These are phyloP conservation scores for Kodamaea alishanica DNA, from an alignment of 1,139 yeast species.

Conservation along the genomic window DNA sequence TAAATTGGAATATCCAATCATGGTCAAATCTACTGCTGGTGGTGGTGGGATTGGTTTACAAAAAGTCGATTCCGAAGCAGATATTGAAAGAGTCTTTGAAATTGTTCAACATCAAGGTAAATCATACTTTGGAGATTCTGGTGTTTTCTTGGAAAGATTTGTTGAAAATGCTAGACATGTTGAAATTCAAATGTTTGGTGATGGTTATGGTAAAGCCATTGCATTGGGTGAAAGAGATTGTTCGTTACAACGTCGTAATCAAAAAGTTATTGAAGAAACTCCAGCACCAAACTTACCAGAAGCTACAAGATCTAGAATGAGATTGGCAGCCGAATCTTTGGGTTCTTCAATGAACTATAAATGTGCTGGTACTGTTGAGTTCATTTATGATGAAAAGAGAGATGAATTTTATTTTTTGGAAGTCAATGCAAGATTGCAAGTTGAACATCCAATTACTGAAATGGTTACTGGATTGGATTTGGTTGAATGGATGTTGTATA, in stretches of 20 bases:
- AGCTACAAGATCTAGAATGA: constrained; percentile 67
- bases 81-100: constrained; percentile 77
- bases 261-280: constrained; percentile 92
- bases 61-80: constrained; percentile 78
- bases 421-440: constrained; percentile 95
- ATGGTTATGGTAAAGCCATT: constrained; percentile 86
- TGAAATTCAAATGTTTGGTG: constrained; percentile 95
- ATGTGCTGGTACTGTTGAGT: constrained; percentile 97
- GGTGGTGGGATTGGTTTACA: constrained; percentile 99
- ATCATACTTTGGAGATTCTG: constrained; percentile 90
- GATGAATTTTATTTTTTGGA: constrained; percentile 93
- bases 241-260: constrained; percentile 94
- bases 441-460: constrained; percentile 96
- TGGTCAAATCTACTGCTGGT: constrained; percentile 98
- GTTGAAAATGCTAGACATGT: constrained; percentile 95
- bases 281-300: constrained; percentile 95
- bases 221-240: constrained; percentile 97
- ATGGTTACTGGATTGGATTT: constrained; percentile 90
- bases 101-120: constrained; percentile 93
- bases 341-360: constrained; percentile 81
- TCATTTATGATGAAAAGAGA: constrained; percentile 78
- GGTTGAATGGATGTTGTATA: constrained; percentile 93
- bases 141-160: constrained; percentile 90
- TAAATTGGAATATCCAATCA: constrained; percentile 78
- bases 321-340: constrained; percentile 79